These are phyloP conservation scores for Penicillium verrucosum DNA, from an alignment of 2,329 filamentous ascomycete genomes.

Conservation along the genomic window DNA sequence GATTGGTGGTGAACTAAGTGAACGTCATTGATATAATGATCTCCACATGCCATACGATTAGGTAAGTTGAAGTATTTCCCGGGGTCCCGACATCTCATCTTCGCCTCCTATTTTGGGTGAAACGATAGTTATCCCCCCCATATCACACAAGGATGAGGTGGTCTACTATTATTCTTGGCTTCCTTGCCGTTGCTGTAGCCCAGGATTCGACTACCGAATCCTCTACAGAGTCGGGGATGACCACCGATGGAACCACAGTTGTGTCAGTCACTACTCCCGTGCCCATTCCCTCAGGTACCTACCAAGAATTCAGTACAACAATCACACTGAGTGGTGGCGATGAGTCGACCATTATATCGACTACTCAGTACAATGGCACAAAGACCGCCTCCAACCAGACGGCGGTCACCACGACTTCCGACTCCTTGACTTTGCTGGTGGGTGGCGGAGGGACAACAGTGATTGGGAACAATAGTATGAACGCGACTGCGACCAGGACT, in stretches of 20 bases:
- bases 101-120: not conserved
- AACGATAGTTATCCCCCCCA: not conserved
- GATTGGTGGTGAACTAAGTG: slow-evolving; percentile 2
- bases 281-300: slow-evolving; percentile 38
- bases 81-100: not conserved
- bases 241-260: slow-evolving; percentile 20
- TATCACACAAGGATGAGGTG: slow-evolving; percentile 17
- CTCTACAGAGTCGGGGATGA: not conserved
- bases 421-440: slow-evolving; percentile 41
- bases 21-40: slow-evolving; percentile 8
- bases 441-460: slow-evolving; percentile 42
- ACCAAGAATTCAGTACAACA: slow-evolving; percentile 39
- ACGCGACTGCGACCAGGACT: slow-evolving; percentile 47
- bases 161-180: slow-evolving; percentile 11
- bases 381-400: slow-evolving; percentile 29
- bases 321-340: slow-evolving; percentile 25
- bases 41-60: not conserved
- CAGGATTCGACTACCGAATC: slow-evolving; percentile 4
- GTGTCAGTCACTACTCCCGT: slow-evolving; percentile 26
- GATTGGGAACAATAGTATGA: slow-evolving; percentile 46
- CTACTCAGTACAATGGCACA: slow-evolving; percentile 23
- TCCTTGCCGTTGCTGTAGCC: slow-evolving; percentile 16
- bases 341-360: slow-evolving; percentile 19
- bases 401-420: slow-evolving; percentile 31
- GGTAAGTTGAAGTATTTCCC: slow-evolving; percentile 1